Conservation (phyloP, 768 basidiomycete species). For the Hebeloma cylindrosporum region DNA sequence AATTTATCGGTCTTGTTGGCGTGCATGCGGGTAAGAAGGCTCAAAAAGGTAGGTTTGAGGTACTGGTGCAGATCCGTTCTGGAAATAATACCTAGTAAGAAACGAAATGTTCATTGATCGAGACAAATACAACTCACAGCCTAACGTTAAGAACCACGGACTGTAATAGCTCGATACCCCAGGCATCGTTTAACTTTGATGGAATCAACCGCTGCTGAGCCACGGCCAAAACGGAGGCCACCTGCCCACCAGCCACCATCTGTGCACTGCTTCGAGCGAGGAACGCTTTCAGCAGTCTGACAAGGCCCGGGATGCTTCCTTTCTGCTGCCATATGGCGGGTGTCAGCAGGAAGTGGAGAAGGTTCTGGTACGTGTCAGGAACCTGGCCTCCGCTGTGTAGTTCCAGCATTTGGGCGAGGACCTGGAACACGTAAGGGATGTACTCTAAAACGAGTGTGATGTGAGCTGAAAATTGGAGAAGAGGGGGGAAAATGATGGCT, state of each 20-base stretch:
- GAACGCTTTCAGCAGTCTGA: conserved; percentile 84
- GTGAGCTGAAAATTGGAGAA: neutral
- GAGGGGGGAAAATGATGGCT: neutral
- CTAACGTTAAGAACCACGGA: conserved; percentile 71
- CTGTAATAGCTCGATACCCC: conserved; percentile 89
- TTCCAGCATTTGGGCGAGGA: conserved; percentile 94
- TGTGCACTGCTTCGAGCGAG: conserved; percentile 64
- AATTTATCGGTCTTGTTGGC: conserved; percentile 88
- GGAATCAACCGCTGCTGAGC: conserved; percentile 89
- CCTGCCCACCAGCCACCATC: conserved; percentile 71
- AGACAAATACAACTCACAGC: conserved; percentile 52
- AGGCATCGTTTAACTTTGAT: conserved; percentile 82
- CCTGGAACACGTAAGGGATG: conserved; percentile 95
- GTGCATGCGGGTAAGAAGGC: conserved; percentile 83
- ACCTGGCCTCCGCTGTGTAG: conserved; percentile 59
- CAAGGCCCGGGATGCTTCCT: conserved; percentile 92
- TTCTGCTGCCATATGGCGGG: conserved; percentile 91
- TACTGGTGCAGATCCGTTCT: conserved; percentile 70
- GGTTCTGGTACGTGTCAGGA: conserved; percentile 72
- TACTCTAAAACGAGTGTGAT: conserved; percentile 63
- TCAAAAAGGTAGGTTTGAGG: conserved; percentile 72
- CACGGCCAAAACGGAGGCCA: conserved; percentile 80
- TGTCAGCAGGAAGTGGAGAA: conserved; percentile 82
- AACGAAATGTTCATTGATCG: neutral
- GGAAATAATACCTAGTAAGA: conserved; percentile 1